Conservation (phyloP, 1,139 yeast species). For the Sugiyamaella pinicola region DNA sequence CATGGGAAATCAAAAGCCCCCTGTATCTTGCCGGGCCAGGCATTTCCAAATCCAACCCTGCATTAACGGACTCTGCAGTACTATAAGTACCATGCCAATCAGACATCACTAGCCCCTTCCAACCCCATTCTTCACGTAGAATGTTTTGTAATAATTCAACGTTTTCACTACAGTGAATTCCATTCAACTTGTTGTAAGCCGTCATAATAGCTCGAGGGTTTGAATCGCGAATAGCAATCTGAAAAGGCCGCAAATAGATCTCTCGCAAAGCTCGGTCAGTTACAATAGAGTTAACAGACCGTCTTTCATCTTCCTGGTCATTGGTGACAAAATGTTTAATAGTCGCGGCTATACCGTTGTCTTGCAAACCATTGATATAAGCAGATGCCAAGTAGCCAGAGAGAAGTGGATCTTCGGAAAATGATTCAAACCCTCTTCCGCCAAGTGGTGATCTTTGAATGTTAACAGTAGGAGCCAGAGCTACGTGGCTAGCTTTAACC, state of each 20-base stretch:
- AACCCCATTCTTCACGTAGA: conserved; percentile 59
- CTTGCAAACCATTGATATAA: conserved; percentile 57
- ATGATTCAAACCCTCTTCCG: conserved; percentile 66
- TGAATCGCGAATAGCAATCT: conserved; percentile 54
- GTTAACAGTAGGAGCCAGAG: conserved; percentile 59
- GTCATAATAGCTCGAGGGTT: conserved; percentile 60
- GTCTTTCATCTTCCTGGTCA: conserved; percentile 60
- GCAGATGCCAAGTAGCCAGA: conserved; percentile 55
- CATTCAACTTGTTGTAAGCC: conserved; percentile 61
- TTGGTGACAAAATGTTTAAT: conserved; percentile 63
- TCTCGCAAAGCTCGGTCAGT: conserved; percentile 64
- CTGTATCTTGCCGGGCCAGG: conserved; percentile 61
- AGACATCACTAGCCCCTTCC: conserved; percentile 58
- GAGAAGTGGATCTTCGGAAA: conserved; percentile 62
- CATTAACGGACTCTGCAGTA: conserved; percentile 50
- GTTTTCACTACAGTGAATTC: conserved; percentile 56
- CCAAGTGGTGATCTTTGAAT: conserved; percentile 60
- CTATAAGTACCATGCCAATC: conserved; percentile 68
- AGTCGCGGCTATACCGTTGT: conserved; percentile 55
- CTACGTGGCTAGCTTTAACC: conserved; percentile 52
- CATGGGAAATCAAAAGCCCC: conserved; percentile 40
- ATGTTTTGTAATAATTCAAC: conserved; percentile 48
- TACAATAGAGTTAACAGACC: conserved; percentile 50
- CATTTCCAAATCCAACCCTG: conserved; percentile 64
- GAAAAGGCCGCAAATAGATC: conserved; percentile 62